Percentiles rank a stretch among this genome's conserved stretches.
Evolutionary conservation across 2,329 filamentous ascomycete genomes (phyloP).

Genomic region (Xylariaceae sp.): DNA sequence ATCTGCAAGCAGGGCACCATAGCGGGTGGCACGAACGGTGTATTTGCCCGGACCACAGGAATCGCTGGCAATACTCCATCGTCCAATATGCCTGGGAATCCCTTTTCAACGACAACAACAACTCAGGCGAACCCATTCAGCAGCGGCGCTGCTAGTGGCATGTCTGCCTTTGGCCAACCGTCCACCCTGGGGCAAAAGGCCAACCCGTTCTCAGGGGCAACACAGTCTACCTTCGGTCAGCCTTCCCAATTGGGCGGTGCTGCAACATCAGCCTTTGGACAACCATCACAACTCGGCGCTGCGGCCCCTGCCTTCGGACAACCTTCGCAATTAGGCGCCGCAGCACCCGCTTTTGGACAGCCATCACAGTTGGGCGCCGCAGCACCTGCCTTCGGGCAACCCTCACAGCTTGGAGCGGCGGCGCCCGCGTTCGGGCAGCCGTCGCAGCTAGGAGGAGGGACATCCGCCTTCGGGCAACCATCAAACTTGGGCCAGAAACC

Average conservation of each 20-base stretch:
- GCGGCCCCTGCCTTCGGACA: slow-evolving; percentile 28
- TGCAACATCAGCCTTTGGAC: slow-evolving; percentile 36
- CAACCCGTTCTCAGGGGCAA: too few relatives aligned
- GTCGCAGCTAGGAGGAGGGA: slow-evolving; percentile 13
- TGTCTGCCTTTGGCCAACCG: slow-evolving; percentile 17
- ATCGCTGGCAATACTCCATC: slow-evolving; percentile 21
- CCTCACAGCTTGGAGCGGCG: slow-evolving; percentile 26
- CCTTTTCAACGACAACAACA: slow-evolving; percentile 37
- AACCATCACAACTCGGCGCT: slow-evolving; percentile 33
- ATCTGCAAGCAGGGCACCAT: slow-evolving; percentile 45
- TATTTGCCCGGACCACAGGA: too few relatives aligned
- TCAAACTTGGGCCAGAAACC: slow-evolving; percentile 27
- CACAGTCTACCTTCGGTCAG: too few relatives aligned
- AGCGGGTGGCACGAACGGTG: slow-evolving; percentile 39
- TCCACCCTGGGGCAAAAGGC: too few relatives aligned
- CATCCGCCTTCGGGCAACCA: slow-evolving; percentile 25
- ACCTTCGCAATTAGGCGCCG: slow-evolving; percentile 25
- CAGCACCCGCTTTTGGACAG: slow-evolving; percentile 35
- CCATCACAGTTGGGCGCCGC: slow-evolving; percentile 18
- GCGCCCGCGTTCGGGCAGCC: slow-evolving; percentile 35
- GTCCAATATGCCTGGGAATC: slow-evolving; percentile 28
- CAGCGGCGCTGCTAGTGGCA: slow-evolving; percentile 4
- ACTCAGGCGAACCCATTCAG: slow-evolving; percentile 29
- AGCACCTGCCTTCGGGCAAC: slow-evolving; percentile 27
- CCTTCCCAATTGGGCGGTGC: too few relatives aligned